Conservation (phyloP, 2,329 filamentous ascomycete species). For the Neopestalotiopsis sp. region DNA sequence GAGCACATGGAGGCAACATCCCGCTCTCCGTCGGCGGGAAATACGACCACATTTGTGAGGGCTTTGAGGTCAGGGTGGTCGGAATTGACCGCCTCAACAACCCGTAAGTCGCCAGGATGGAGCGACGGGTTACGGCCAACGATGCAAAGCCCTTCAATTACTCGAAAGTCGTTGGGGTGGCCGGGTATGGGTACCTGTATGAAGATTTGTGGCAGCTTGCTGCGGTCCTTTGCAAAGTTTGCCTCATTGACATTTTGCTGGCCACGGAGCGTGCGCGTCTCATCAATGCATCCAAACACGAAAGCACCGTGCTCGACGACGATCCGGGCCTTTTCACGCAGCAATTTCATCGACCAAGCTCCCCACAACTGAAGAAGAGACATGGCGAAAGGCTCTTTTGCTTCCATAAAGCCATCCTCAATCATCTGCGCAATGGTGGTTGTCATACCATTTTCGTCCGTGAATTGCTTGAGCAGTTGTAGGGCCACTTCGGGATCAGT, state of each 20-base stretch:
- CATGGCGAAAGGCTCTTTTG: conserved; percentile 78
- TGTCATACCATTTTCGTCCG: conserved; percentile 86
- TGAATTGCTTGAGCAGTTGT: conserved; percentile 70
- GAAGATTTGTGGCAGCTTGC: conserved; percentile 82
- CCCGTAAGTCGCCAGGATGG: conserved; percentile 88
- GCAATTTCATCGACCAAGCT: conserved; percentile 83
- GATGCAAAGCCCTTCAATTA: conserved; percentile 79
- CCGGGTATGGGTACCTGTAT: conserved; percentile 73
- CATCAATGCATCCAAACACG: conserved; percentile 86
- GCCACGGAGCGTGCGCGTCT: conserved; percentile 76
- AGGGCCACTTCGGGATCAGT: conserved; percentile 66
- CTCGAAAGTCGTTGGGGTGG: conserved; percentile 57
- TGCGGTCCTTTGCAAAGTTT: conserved; percentile 45
- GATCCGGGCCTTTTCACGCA: conserved; percentile 93
- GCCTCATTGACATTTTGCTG: conserved; percentile 59
- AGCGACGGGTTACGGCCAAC: conserved; percentile 92
- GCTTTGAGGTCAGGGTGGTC: conserved; percentile 75
- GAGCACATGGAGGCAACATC: conserved; percentile 94
- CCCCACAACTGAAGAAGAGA: conserved; percentile 85
- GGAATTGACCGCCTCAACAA: conserved; percentile 86
- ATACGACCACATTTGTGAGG: conserved; percentile 83
- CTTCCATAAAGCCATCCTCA: conserved; percentile 75
- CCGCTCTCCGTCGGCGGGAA: conserved; percentile 81
- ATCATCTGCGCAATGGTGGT: conserved; percentile 78
- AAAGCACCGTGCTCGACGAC: conserved; percentile 83